phyloP scores from a whole-genome alignment of 163 green algal genomes.

The Chloromonas sp. region DNA sequence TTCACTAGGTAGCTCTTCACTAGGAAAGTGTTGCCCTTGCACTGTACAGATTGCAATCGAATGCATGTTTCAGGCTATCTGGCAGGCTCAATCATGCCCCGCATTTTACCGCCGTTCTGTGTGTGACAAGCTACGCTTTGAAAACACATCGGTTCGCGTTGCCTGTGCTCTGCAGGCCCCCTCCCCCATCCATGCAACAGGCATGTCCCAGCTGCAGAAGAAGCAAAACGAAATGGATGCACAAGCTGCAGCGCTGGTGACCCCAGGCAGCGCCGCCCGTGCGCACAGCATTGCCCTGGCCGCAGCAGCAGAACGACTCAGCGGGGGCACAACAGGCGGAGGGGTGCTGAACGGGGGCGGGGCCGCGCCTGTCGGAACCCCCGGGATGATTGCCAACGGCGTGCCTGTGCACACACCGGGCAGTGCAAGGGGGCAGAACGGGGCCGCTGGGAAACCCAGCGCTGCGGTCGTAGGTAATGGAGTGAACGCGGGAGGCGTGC shows the following conservation, averaged over 20 bases:
- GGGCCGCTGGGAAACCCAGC: background rate
- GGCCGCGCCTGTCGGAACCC: background rate
- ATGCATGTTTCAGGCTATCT: too few species aligned
- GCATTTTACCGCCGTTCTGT: too few species aligned
- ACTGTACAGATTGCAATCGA: too few species aligned
- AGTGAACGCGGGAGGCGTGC: background rate
- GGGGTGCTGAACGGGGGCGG: background rate
- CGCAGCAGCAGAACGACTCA: too few species aligned
- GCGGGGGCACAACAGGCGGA: background rate
- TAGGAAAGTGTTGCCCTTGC: too few species aligned
- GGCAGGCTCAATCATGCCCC: too few species aligned
- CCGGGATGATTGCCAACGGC: too few species aligned
- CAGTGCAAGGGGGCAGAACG: background rate
- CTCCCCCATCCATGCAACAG: constrained; percentile 17
- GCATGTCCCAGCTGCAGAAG: constrained; percentile 59
- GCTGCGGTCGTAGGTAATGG: background rate
- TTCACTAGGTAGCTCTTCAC: too few species aligned
- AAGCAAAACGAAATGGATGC: constrained; percentile 24
- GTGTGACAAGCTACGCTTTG: background rate
- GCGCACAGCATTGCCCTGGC: background rate
- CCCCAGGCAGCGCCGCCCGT: background rate
- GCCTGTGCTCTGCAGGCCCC: background rate
- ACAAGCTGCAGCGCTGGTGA: background rate
- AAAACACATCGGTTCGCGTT: background rate
- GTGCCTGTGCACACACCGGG: too few species aligned